Conservation (phyloP, 164 flowering plant genomes). For the Vitis cinerea region DNA sequence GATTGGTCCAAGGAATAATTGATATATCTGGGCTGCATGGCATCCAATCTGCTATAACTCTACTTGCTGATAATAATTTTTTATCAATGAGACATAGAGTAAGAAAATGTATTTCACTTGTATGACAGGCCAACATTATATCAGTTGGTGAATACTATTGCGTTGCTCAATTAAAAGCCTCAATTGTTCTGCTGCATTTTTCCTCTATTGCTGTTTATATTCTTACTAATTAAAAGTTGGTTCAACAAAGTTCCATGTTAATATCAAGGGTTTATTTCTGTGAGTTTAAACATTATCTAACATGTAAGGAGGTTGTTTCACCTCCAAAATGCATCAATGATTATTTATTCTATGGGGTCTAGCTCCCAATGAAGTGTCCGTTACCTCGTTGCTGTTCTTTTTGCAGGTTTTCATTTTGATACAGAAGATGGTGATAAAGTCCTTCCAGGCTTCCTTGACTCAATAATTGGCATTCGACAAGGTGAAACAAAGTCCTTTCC, state of each 20-base stretch:
- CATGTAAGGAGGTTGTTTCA: not conserved
- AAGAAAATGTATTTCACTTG: too few species aligned
- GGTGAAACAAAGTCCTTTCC: slow-evolving; percentile 90
- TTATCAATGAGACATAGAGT: too few species aligned
- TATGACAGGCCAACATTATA: too few species aligned
- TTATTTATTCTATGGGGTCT: not conserved
- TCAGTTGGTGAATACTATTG: too few species aligned
- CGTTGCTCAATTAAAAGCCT: too few species aligned
- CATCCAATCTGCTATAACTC: too few species aligned
- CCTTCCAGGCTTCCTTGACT: slow-evolving; percentile 80
- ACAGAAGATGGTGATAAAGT: slow-evolving; percentile 84
- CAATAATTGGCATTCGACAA: slow-evolving; percentile 65
- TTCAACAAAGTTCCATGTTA: too few species aligned
- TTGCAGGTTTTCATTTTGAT: slow-evolving; percentile 81
- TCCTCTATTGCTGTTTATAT: too few species aligned
- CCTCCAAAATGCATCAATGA: not conserved
- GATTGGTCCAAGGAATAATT: not conserved
- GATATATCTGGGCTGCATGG: not conserved
- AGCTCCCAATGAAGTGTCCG: not conserved
- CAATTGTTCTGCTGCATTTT: too few species aligned
- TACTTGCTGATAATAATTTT: too few species aligned
- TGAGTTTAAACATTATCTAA: not conserved
- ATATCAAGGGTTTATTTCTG: too few species aligned
- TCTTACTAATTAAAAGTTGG: too few species aligned
- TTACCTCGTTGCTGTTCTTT: not conserved